Base-by-base conservation (phyloP, 179 eudicot species). In the Spinacia oleracea region DNA sequence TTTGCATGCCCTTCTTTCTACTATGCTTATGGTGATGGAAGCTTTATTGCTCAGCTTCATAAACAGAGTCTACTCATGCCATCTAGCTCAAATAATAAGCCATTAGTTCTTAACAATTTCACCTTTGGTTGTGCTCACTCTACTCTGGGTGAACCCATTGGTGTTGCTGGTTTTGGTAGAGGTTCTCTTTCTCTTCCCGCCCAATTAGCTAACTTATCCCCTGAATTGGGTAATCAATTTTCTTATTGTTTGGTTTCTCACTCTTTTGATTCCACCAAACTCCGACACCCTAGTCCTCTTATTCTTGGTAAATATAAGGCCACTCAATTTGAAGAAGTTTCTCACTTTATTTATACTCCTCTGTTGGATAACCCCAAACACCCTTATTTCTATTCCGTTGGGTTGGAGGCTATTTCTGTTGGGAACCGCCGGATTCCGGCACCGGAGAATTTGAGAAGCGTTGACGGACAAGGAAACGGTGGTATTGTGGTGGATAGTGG, bases 401-500 rank as follows among this genome's bases (percentile, higher is more conserved):
- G 91, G 38, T 38, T 88, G 14, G 91, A 85, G 50, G 94, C 82
- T 0, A 76, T 90, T 0, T 81, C 93, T 0, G 70, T 89, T 4
- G 93, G 89, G 5, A 63, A 51, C 6, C 68, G 59, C 8, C 78
- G 87, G 34, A 81, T 95, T 31, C 64, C 70, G 1, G 86, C 97
- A 53, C 96, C 97, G 50, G 82, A 34, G 29, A 84, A 50, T 8
- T 65, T 95, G 51, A 82, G 9, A 51, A 80, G 84, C 32, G 87
- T 95, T 9, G 97, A 95, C 29, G 12, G 73, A 0, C 43, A 38
- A 0, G 98, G 98, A 8, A 82, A 95, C 34, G 98, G 98, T 1
- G 98, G 98, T 10, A 87, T 93, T 85, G 98, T 93, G 79, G 97
- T 93, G 32, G 98, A 93, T 58, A 91, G 97, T 32, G 98, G 98